Evolutionary conservation across 768 basidiomycete genomes (phyloP), one percentile per base, ranked within the genome.

Genomic region (Melanogaster broomeanus): DNA sequence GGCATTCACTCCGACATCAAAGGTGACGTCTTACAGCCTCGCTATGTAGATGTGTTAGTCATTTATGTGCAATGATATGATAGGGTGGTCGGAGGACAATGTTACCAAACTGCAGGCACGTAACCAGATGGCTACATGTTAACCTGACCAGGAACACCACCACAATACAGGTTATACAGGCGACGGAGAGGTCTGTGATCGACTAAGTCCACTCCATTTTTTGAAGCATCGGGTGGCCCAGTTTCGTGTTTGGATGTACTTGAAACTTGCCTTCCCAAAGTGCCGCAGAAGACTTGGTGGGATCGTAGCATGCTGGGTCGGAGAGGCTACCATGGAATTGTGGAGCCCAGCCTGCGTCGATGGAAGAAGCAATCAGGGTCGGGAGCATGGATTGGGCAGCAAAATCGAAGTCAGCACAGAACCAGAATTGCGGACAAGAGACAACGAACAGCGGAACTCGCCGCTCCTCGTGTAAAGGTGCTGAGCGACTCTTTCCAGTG

Each of bases 251-350:
- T 0, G 93, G 93, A 63, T 97, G 94, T 6, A 96, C 74, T 66
- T 93, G 91, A 15, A 93, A 75, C 69, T 82, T 89, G 55, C 92
- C 92, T 66, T 89, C 84, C 85, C 85, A 91, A 7, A 93, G 75
- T 2, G 88, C 90, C 10, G 90, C 85, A 27, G 90, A 87, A 10
- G 90, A 87, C 64, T 78, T 79, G 28, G 91, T 90, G 16, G 92
- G 90, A 66, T 93, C 88, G 51, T 77, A 73, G 44, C 82, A 77
- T 24, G 88, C 82, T 28, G 90, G 91, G 68, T 93, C 87, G 1
- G 86, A 85, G 7, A 90, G 73, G 4, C 81, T 77, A 31, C 81
- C 79, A 24, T 61, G 66, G 42, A 78, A 75, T 19, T 82, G 80
- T 46, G 81, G 83, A 28, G 77, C 71, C 78, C 83, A 83, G 38